Base-by-base conservation (phyloP, 1,284 basidiomycete genomes). In the Ceratobasidium sp. region DNA sequence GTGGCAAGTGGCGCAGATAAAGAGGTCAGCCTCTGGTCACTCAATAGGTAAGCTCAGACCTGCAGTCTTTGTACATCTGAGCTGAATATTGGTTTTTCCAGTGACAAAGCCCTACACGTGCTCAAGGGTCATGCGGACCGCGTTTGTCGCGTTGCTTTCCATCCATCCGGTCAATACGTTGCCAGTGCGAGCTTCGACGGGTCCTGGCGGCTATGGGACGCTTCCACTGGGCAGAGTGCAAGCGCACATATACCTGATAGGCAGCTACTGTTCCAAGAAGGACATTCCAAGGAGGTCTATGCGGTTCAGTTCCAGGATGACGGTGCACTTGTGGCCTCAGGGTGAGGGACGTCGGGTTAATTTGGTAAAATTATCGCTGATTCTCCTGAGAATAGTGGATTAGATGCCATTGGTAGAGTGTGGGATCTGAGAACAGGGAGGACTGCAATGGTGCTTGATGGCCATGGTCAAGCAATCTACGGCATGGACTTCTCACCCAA, bases 191-290 rank as follows among this genome's bases (percentile, higher is more conserved):
- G 94, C 70, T 99, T 96, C 75, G 97, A 99, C 78, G 97, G 94
- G 3, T 94, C 96, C n/a, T 99, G 97, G 96, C 83, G 97, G 43
- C 79, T 99, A 54, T 99, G 97, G 97, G 96, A 99, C 77, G 89
- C 94, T 1, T 67, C 62, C 3, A 67, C 62, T 1, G 62, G 62
- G 7, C 83, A 84, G 52, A 92, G 87, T 0, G 82, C 87, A 1
- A 86, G 88, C 75, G 40, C 50, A 27, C 50, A 67, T 54, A 50
- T 67, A 43, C 34, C 27, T 5, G 62, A 67, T 42, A 27, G 62
- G 22, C 95, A 98, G 75, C 79, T 99, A 2, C 81, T 97, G 22
- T 79, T 94, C 1, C 97, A 99, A 79, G 96, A 99, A 78, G 97
- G 97, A 0, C 97, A 99, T 77, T 96, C 94, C 17, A 96, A 96